Evolutionary conservation across 208 protist genomes (phyloP), one percentile per base, ranked within the genome.

Genomic region (Leishmania amazonensis): DNA sequence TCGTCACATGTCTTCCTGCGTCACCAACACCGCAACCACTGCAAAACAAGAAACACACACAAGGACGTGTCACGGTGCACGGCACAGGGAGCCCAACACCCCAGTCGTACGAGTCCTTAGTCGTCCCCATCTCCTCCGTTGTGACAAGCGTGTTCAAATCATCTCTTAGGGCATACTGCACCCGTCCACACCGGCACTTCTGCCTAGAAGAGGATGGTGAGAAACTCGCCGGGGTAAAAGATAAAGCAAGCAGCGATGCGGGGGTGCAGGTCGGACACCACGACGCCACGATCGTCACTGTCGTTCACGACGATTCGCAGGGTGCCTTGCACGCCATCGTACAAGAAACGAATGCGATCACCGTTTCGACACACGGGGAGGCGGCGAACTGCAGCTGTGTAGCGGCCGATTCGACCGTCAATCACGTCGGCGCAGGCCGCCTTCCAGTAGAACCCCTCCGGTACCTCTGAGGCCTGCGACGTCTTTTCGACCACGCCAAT

Each of bases 381-480:
- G n/a, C 80, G 79, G 4, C 83, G 53, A 77, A 87, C 75, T n/a
- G 85, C 73, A 45, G 85, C 78, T 24, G 81, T 94, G 38, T 78
- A 76, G 2, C 79, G 79, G 7, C 92, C 94, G 76, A 96, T 83
- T 35, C 81, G 76, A 17, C 94, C 94, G 75, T 97, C 94, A 0
- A 89, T 42, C 2, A 92, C 82, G 40, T 88, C 87, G 35, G 81
- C 79, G 58, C 79, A 88, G 17, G 88, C 85, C 0, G 94, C 92
- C 84, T 91, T 90, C 94, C 94, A 97, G 79, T 96, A 97, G 65
- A 97, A 96, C n/a, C 92, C 94, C 6, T 92, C 88, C 28, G 92
- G 90, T 72, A 88, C 77, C 38, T 83, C 71, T 3, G 19, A 45
- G 1, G 74, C 5, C n/a, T 79, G 75, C 24, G 86, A 83, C 21